phyloP scores from a whole-genome alignment of 2,329 filamentous ascomycete species.

The Pyrenophora graminea region DNA sequence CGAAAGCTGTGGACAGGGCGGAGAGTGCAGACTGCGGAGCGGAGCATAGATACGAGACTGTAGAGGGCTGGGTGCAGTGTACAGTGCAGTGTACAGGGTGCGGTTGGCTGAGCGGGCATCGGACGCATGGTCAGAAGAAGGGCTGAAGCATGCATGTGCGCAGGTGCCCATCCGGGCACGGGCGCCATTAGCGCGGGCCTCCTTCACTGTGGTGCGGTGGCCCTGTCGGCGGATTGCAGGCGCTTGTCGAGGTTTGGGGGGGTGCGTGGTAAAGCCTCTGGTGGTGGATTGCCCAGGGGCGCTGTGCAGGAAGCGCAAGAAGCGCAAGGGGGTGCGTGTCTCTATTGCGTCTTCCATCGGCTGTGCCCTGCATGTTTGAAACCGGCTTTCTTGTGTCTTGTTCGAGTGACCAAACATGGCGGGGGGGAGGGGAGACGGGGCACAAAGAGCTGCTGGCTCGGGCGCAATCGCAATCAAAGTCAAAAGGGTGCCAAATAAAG shows the following conservation, averaged over 20 bases:
- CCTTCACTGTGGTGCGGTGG: not conserved
- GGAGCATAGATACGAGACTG: constrained; percentile 11
- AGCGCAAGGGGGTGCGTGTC: too few species aligned
- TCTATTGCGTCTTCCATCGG: constrained; percentile 7
- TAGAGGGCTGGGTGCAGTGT: not conserved
- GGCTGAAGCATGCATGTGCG: not conserved
- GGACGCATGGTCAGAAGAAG: constrained; percentile 9
- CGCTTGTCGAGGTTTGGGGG: constrained; percentile 6
- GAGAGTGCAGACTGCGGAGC: not conserved
- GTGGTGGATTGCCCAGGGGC: constrained; percentile 14
- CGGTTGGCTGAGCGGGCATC: constrained; percentile 5
- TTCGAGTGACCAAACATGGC: too few species aligned
- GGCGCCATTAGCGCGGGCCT: constrained; percentile 7
- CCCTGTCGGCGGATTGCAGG: constrained; percentile 14
- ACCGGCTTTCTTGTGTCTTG: constrained; percentile 10
- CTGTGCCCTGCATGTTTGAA: constrained; percentile 7
- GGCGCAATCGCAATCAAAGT: too few species aligned
- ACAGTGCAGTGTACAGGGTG: too few species aligned
- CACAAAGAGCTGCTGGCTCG: constrained; percentile 4
- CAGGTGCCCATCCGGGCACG: not conserved
- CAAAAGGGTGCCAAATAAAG: too few species aligned
- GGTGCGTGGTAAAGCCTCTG: not conserved
- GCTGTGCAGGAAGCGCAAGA: not conserved
- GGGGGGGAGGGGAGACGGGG: not conserved
- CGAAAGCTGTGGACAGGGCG: not conserved